Base-by-base conservation (phyloP, 495 filamentous ascomycete species). In the Glonium stellatum region DNA sequence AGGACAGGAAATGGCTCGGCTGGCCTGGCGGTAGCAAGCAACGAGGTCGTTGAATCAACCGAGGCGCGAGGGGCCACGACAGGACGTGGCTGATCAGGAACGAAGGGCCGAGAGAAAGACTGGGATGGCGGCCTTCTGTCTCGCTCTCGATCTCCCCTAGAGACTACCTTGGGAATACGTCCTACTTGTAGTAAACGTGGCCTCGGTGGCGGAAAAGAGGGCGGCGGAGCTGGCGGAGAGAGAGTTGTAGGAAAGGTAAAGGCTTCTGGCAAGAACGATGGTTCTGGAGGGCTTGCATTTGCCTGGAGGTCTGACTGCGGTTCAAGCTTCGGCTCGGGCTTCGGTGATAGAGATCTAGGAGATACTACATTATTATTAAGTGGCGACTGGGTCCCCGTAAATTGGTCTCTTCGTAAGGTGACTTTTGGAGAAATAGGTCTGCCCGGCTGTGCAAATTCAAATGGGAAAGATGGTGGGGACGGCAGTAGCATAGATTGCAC, bases 131-230 rank as follows among this genome's bases (percentile, higher is more conserved):
- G 84, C 55, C 79, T 81, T n/a, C n/a, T n/a, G n/a, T n/a, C n/a
- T 62, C 87, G 84, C 37, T 85, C 81, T 48, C 85, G 81, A 57
- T 86, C 86, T 37, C 82, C 77, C 44, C 77, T 79, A 42, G 86
- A 92, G 37, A 92, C 82, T 11, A 97, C 90, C 64, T 85, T 85
- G 21, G 92, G 92, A 60, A 97, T 97, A 10, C 92, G 86, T 12
- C 92, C 92, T 56, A 97, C 84, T 66, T 90, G 92, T 39, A 85
- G 82, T 27, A 96, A 75, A 48, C 83, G 48, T 46, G 68, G 65
- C 41, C 60, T 52, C 4, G 63, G 54, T 52, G 75, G 75, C 56
- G 55, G 64, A 12, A 58, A 66, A 21, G 73, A 63, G 1, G 70
- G 65, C 39, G 72, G 71, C 36, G 68, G 65, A 6, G 71, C 69